These are phyloP conservation scores for Globisporangium perplexum DNA, from an alignment of 352 stramenopile genomes.

Conservation along the genomic window DNA sequence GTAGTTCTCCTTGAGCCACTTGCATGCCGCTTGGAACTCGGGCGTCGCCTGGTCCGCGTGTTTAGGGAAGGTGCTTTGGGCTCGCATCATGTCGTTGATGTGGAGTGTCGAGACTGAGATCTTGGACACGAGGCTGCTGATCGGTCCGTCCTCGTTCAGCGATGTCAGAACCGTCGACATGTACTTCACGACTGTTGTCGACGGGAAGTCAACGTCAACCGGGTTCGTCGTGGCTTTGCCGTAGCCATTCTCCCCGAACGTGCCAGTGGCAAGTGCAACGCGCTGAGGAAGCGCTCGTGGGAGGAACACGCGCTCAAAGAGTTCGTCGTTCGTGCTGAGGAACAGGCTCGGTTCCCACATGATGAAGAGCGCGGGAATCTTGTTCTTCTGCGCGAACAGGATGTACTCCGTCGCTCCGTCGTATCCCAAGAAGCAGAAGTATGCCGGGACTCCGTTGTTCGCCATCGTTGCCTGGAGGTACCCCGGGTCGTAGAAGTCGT, in stretches of 20 bases:
- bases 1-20: conserved; percentile 48
- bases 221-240: too few relatives aligned
- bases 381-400: conserved; percentile 16
- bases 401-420: conserved; percentile 24
- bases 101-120: conserved; percentile 24
- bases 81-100: conserved; percentile 35
- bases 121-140: conserved; percentile 15
- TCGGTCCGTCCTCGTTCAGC: too few relatives aligned
- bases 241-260: too few relatives aligned
- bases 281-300: too few relatives aligned
- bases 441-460: conserved; percentile 44
- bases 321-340: conserved; percentile 21
- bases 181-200: too few relatives aligned
- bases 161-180: too few relatives aligned
- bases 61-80: conserved; percentile 6
- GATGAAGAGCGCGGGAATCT: conserved; percentile 37
- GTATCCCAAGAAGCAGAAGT: conserved; percentile 63
- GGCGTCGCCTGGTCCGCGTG: conserved; percentile 16
- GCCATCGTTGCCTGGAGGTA: conserved; percentile 37
- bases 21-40: conserved; percentile 34
- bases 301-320: too few relatives aligned
- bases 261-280: too few relatives aligned
- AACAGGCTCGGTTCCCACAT: conserved; percentile 46
- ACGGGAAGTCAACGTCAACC: too few relatives aligned
- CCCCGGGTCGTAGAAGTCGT: conserved; percentile 28